A percentile compares a stretch with the other conserved stretches of the same genome.
Conservation (phyloP, 352 stramenopile genomes). For the Phytophthora lateralis region DNA sequence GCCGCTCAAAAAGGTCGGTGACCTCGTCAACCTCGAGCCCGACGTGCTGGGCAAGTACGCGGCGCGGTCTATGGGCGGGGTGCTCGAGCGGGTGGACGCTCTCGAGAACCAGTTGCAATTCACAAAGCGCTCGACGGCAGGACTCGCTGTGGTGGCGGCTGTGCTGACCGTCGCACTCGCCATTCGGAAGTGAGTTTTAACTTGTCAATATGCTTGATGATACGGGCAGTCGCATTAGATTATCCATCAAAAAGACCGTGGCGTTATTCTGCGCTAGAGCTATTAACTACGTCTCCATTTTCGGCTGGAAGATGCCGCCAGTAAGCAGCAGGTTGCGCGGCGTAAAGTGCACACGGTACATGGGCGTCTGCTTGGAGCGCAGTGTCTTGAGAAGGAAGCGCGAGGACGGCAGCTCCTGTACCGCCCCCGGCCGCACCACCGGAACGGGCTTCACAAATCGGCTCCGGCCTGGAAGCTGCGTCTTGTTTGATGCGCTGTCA, state of each 20-base stretch:
- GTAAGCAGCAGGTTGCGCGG: constrained; percentile 80
- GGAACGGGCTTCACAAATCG: constrained; percentile 61
- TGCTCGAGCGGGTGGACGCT: constrained; percentile 63
- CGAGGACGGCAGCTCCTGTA: constrained; percentile 67
- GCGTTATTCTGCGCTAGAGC: constrained; percentile 11
- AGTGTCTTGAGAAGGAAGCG: constrained; percentile 86
- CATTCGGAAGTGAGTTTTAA: constrained; percentile 29
- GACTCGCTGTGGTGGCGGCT: constrained; percentile 37
- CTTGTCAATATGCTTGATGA: constrained; percentile 15
- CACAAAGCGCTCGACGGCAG: constrained; percentile 34
- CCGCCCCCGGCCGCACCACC: constrained; percentile 53
- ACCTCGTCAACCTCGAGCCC: constrained; percentile 91
- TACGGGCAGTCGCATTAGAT: constrained; percentile 28
- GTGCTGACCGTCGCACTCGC: constrained; percentile 39
- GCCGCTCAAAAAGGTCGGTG: constrained; percentile 89
- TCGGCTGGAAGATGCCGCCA: constrained; percentile 71
- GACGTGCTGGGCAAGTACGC: constrained; percentile 95
- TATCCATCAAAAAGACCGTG: constrained; percentile 29
- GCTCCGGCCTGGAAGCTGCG: constrained; percentile 28
- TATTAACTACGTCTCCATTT: constrained; percentile 55
- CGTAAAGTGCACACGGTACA: constrained; percentile 85
- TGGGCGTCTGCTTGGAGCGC: constrained; percentile 84
- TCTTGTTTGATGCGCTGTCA: constrained; percentile 10
- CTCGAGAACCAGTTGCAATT: constrained; percentile 59
- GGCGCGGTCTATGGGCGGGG: constrained; percentile 66